A percentile compares a stretch with the other conserved stretches of the same genome.
Evolutionary conservation across 306 rosid species (phyloP).

Genomic region (Herpetospermum pedunculosum): DNA sequence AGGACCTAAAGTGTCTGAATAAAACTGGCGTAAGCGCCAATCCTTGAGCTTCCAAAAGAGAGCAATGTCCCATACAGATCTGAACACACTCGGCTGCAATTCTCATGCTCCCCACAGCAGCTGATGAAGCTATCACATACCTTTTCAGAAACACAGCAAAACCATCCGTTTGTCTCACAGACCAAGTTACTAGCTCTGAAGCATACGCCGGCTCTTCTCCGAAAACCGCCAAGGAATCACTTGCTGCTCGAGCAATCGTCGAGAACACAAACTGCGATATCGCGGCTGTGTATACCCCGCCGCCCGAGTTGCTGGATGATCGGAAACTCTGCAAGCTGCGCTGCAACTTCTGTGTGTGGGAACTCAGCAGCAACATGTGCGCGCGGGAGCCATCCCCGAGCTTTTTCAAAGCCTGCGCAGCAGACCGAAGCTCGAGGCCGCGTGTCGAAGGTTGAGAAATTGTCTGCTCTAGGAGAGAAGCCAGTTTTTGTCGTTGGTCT

Average conservation of each 20-base stretch:
- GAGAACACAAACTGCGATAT: constrained; percentile 65
- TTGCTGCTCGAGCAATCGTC: constrained; percentile 59
- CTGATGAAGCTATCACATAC: constrained; percentile 52
- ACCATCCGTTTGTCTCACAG: constrained; percentile 47
- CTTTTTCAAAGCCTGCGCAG: constrained; percentile 43
- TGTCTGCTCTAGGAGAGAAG: constrained; percentile 66
- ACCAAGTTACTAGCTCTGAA: constrained; percentile 92
- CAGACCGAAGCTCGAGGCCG: constrained; percentile 47
- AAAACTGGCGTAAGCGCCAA: constrained; percentile 72
- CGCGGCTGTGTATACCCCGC: constrained; percentile 44
- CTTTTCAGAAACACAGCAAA: constrained; percentile 47
- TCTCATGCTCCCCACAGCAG: constrained; percentile 66
- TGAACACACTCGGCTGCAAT: constrained; percentile 69
- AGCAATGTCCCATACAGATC: constrained; percentile 59
- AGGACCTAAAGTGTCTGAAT: constrained; percentile 49
- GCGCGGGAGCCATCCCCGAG: constrained; percentile 90
- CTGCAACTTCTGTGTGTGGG: constrained; percentile 46
- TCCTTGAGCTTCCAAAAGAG: constrained; percentile 54
- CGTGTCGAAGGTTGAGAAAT: constrained; percentile 52
- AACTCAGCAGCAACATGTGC: constrained; percentile 46
- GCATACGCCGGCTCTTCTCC: constrained; percentile 65
- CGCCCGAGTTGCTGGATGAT: constrained; percentile 16
- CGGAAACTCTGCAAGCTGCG: constrained; percentile 26
- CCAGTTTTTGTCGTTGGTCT: constrained; percentile 50
- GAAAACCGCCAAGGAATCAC: constrained; percentile 55